phyloP scores from a whole-genome alignment of 2,329 filamentous ascomycete genomes.

The Ophiostoma triangulosporum region DNA sequence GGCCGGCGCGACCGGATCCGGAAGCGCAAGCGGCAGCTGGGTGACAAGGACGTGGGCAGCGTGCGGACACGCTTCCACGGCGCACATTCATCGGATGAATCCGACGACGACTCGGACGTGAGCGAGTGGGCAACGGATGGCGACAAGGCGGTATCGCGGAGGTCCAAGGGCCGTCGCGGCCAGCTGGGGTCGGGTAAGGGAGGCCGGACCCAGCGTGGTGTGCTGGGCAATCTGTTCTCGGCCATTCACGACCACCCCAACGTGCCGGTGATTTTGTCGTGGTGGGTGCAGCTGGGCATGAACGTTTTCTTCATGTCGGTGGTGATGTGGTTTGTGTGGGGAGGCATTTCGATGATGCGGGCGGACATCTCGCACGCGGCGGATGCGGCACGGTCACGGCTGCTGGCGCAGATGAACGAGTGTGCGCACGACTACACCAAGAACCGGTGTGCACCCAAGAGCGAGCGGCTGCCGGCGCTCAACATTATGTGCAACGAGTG shows the following conservation, averaged over 20 bases:
- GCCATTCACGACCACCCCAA: conserved; percentile 43
- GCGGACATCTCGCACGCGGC: conserved; percentile 63
- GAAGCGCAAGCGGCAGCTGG: conserved; percentile 39
- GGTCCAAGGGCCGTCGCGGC: background rate
- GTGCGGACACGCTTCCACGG: conserved; percentile 31
- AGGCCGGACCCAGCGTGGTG: conserved; percentile 17
- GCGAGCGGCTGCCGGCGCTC: conserved; percentile 57
- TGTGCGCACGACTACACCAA: conserved; percentile 62
- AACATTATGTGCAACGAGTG: conserved; percentile 62
- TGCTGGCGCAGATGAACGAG: conserved; percentile 57
- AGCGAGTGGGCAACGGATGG: conserved; percentile 14
- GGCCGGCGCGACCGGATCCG: conserved; percentile 32
- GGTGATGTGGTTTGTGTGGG: conserved; percentile 53
- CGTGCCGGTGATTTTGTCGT: conserved; percentile 44
- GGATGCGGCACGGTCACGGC: conserved; percentile 50
- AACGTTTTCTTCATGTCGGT: conserved; percentile 47
- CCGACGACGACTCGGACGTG: conserved; percentile 18
- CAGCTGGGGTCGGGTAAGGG: background rate
- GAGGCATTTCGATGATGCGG: conserved; percentile 55
- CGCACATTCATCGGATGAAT: conserved; percentile 38
- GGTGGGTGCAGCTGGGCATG: conserved; percentile 47
- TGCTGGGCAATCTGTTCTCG: conserved; percentile 32
- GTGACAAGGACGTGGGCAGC: conserved; percentile 39
- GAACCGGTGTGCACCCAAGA: conserved; percentile 57
- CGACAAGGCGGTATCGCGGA: background rate